Evolutionary conservation across 768 basidiomycete genomes (phyloP), one percentile per base, ranked within the genome.

Genomic region (Hypsizygus marmoreus): DNA sequence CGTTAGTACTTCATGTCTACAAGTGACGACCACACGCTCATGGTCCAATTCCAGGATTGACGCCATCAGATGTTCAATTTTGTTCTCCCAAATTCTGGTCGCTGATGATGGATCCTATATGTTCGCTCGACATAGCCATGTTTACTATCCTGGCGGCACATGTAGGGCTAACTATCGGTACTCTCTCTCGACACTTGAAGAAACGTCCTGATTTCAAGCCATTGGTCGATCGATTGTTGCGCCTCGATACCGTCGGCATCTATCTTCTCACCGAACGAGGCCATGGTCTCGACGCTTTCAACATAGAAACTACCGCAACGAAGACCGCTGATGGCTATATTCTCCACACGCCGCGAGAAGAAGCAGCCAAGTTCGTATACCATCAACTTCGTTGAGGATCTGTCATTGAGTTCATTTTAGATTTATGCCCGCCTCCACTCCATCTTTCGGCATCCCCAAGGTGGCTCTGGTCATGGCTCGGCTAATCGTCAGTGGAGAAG

Each of bases 221-320:
- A 4, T 63, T 81, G 4, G 69, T 82, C 6, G 65, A 79, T 35
- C 62, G 71, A 25, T 62, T 82, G n/a, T 60, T 82, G 30, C 68
- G 71, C 16, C 76, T 81, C 31, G 77, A 81, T 16, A 75, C 73
- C 11, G 71, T 77, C 37, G 79, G 80, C 1, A 66, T 79, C 30
- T 81, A 74, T 50, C 71, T 80, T 35, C 61, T 81, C 32, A 73
- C 76, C 0, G 81, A 81, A 63, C 71, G 77, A 7, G 80, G 77
- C 1, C 82, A 83, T 47, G 81, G 80, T 11, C 60, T 82, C n/a
- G 81, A 82, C 35, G 74, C 79, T 1, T 74, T 77, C 53, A 80
- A 83, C 53, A 72, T 82, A 8, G 80, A 83, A 58, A 83, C 82
- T 6, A 83, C 80, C 11, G 82, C 79, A 9, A 79, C 75, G 0